Evolutionary conservation across 352 stramenopile genomes (phyloP), one percentile per base, ranked within the genome.

Genomic region (Globisporangium radiosum): DNA sequence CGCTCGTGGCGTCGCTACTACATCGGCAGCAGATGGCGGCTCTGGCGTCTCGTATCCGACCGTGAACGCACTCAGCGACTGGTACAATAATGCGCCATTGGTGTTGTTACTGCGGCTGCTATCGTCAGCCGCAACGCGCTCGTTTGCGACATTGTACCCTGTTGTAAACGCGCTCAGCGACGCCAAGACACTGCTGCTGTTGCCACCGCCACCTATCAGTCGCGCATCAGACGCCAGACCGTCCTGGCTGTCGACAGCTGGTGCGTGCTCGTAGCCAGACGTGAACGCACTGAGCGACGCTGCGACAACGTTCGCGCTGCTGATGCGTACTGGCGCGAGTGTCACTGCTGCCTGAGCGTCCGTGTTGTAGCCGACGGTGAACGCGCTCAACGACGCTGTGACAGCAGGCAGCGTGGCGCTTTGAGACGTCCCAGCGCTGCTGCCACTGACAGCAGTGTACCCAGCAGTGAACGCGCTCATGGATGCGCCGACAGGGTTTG

Each of bases 391-490:
- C 2, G 72, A 81, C 14, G 38, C 38, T 1, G 39, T 19, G 5
- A 65, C 60, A 7, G 48, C 42, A n/a, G 53, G 33, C 13, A 65
- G 36, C 44, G 60, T 56, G 25, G 57, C 45, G 54, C 54, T 65
- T 33, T 61, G n/a, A 39, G 25, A 43, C 19, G 54, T 40, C 11
- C 6, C n/a, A 11, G 19, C 7, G 7, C 38, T 52, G 54, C 44
- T 51, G 33, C 13, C 11, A 4, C 3, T 10, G n/a, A 25, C 59
- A 9, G 49, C 15, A 38, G 38, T 39, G 33, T 67, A 67, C 7
- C 56, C 56, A 3, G 37, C 45, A 3, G 63, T 84, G 53, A 84
- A 82, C 36, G 62, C 50, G 43, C 73, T 81, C 36, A 84, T 60
- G 4, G 76, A 86, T 1, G 44, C 60, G 37, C 62, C 63, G 6